Evolutionary conservation across 2,329 filamentous ascomycete genomes (phyloP), one percentile per base, ranked within the genome.

Genomic region (Alternaria solani): DNA sequence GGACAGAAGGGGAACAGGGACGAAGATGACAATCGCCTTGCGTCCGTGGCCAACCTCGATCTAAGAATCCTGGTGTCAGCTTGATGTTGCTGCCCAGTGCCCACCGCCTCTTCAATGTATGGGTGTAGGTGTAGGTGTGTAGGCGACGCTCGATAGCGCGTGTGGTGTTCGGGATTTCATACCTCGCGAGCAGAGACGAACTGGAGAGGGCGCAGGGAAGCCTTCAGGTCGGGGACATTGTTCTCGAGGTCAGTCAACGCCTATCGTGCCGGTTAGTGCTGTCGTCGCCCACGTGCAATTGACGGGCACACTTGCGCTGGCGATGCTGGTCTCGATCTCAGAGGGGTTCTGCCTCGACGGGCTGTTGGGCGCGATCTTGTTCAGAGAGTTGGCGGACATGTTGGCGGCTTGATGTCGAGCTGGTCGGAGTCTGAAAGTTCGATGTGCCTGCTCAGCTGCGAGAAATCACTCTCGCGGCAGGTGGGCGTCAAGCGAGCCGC

Each of bases 21-120:
- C 95, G 92, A 99, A 99, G 92, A 99, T 96, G 89, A 97, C 94
- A 88, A 99, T 95, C 82, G 95, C 95, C 91, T 98, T 99, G 90
- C 97, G 97, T 90, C 95, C 95, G 88, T 98, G 94, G 88, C 95
- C 95, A 87, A 98, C 94, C 89, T 99, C 95, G 88, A 99, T 95
- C 95, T 99, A 80, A 81, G 80, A 82, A 79, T 84, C 82, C 82
- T 84, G 82, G 82, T 84, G 82, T 84, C 82, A 84, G 82, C 82
- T 70, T 74, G 68, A 65, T 76, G 78, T 79, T 78, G 82, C 82
- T 80, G 81, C 81, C 82, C 82, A 84, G 82, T 84, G 82, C 82
- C 82, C 82, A 84, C 74, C 82, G 82, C 82, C 82, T 84, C 82
- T 84, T 84, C 82, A 68, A 70, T 74, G 69, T 64, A 62, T 57